Conservation (phyloP, 1,284 basidiomycete species). For the Irpex rosettiformis region DNA sequence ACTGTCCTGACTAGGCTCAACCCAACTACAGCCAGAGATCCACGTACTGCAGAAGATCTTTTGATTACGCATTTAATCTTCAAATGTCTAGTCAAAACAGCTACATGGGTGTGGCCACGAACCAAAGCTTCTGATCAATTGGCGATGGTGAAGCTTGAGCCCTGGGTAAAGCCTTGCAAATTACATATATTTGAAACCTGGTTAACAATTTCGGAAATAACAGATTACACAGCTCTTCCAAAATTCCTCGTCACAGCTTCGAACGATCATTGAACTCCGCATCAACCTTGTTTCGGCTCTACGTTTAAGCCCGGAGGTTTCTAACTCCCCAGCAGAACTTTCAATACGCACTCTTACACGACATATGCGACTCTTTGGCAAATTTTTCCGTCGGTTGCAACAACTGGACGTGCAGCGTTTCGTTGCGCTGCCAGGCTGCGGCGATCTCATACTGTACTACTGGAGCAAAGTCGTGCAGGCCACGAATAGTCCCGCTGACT, state of each 20-base stretch:
- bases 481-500: constrained; percentile 45
- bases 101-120: constrained; percentile 67
- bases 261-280: constrained; percentile 48
- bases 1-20: constrained; percentile 36
- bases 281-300: constrained; percentile 37
- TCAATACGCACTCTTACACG: constrained; percentile 57
- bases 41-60: constrained; percentile 46
- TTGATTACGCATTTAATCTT: constrained; percentile 63
- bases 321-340: constrained; percentile 30
- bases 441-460: constrained; percentile 68
- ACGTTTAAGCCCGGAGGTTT: constrained; percentile 19
- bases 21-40: constrained; percentile 33
- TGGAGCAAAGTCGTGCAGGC: constrained; percentile 76
- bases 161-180: constrained; percentile 67
- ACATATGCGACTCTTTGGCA: constrained; percentile 68
- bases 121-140: constrained; percentile 38
- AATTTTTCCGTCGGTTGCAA: constrained; percentile 73
- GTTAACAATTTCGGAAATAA: too few relatives aligned
- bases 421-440: constrained; percentile 58
- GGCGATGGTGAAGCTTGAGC: constrained; percentile 33
- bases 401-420: constrained; percentile 58
- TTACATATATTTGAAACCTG: too few relatives aligned
- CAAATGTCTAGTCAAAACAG: constrained; percentile 66
- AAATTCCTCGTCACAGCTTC: constrained; percentile 52
- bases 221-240: constrained; percentile 62